Base-by-base conservation (phyloP, 345 rosid genomes). In the Noccaea caerulescens region DNA sequence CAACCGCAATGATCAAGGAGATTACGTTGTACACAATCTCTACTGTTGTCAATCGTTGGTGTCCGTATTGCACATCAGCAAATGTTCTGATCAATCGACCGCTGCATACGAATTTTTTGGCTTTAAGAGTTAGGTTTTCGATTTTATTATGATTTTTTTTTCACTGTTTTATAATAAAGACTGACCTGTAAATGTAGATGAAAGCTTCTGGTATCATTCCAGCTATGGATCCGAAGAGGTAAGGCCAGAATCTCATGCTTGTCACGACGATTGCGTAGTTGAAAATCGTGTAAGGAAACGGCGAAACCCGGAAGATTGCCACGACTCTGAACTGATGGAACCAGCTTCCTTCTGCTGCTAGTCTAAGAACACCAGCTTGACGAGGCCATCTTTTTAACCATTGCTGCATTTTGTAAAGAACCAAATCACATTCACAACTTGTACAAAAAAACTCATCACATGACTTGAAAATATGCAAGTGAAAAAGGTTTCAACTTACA, bases 131-230 rank as follows among this genome's bases (percentile, higher is more conserved):
- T 11, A 34, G 8, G 20, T 20, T 59, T 41, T 2, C n/a, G 1
- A 1, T 8, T 14, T 4, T 3, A 33, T 27, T 37, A 38, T 1
- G 1, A 1, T 8, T 14, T 4, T 3, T 41, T 27, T 37, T 38
- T 1, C 30, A 9, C 33, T 20, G 27, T 61, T 61, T 43, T 8
- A 30, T 33, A 5, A 2, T 3, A 33, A 33, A 57, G 68, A 72
- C 83, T 37, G 53, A 91, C 98, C 97, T 86, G 68, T 93, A 93
- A 66, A 93, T 93, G 79, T 93, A 93, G 66, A 93, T 81, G 82
- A 88, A 93, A 79, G 98, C 96, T 82, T 93, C 97, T 13, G 97
- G 98, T 52, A 93, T 76, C 98, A 93, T 94, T 78, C 99, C 97
- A 3, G 96, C 84, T 66, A 94, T 58, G 32, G 97, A 94, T 45